Percentiles rank a stretch among this genome's conserved stretches.
These are phyloP conservation scores for Atalantia buxifolia DNA, from an alignment of 345 rosid species.

Conservation along the genomic window DNA sequence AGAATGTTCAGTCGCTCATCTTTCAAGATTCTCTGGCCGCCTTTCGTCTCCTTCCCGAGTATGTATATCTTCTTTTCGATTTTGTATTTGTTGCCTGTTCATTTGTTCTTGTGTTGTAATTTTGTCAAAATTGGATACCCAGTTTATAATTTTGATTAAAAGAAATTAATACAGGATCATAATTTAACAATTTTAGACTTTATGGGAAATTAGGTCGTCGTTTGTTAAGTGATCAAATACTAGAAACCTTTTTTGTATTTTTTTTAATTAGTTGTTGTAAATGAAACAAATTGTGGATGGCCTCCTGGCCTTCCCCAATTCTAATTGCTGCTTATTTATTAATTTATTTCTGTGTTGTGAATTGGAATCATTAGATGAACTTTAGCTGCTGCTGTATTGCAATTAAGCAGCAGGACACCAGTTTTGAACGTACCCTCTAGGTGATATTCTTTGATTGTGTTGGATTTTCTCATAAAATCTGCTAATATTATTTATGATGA, in stretches of 20 bases:
- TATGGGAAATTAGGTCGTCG: neutral
- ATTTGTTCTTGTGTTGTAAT: neutral
- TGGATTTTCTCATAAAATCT: no score
- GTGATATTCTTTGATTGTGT: neutral
- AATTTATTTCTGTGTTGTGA: no score
- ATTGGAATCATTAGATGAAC: no score
- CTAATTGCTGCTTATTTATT: no score
- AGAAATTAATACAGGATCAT: neutral
- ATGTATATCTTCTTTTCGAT: slow-evolving; percentile 5
- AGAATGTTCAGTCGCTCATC: slow-evolving; percentile 58
- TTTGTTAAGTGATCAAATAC: no score
- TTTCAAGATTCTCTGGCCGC: slow-evolving; percentile 66
- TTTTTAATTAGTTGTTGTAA: no score
- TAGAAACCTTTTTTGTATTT: no score
- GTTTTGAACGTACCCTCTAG: neutral
- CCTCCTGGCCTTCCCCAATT: no score
- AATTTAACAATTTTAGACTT: neutral
- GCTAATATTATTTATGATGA: neutral
- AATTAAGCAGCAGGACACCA: no score
- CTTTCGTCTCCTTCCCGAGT: slow-evolving; percentile 77
- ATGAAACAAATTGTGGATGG: no score
- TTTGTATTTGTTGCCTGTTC: no score
- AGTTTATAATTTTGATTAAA: neutral
- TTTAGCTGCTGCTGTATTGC: no score
- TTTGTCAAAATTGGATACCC: slow-evolving; percentile 7